phyloP scores from a whole-genome alignment of 345 rosid species.

The Barbarea vulgaris region DNA sequence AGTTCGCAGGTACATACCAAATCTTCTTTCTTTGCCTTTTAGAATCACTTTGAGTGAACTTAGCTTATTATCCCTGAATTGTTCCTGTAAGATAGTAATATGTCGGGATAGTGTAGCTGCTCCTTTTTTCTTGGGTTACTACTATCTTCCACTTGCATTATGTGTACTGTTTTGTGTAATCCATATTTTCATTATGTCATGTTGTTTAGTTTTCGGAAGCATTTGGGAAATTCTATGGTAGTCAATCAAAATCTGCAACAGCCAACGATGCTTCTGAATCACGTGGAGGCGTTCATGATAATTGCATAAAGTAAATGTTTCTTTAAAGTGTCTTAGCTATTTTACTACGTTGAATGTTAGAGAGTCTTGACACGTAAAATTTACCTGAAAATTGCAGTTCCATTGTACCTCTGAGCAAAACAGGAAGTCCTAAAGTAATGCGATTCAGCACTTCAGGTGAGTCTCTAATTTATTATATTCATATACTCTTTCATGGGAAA shows the following conservation, averaged over 20 bases:
- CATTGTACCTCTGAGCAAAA: conserved; percentile 57
- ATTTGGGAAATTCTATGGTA: conserved; percentile 86
- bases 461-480: conserved; percentile 5
- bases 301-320: conserved; percentile 76
- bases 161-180: conserved; percentile 2
- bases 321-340: neutral
- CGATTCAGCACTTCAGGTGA: conserved; percentile 97
- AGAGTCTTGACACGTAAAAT: neutral
- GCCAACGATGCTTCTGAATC: conserved; percentile 62
- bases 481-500: neutral
- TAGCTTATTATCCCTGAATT: neutral
- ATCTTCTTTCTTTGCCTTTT: neutral
- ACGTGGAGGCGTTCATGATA: conserved; percentile 75
- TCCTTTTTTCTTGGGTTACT: neutral
- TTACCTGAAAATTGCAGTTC: conserved; percentile 56
- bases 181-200: neutral
- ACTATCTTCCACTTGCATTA: neutral
- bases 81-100: neutral
- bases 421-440: conserved; percentile 48
- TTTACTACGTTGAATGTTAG: neutral
- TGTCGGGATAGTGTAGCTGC: neutral
- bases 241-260: conserved; percentile 67
- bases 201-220: conserved; percentile 82
- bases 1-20: conserved; percentile 72
- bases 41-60: neutral